Percentiles rank a stretch among this genome's conserved stretches.
Evolutionary conservation across 2,329 filamentous ascomycete species (phyloP).

Genomic region (Phyllosticta ampelicida): DNA sequence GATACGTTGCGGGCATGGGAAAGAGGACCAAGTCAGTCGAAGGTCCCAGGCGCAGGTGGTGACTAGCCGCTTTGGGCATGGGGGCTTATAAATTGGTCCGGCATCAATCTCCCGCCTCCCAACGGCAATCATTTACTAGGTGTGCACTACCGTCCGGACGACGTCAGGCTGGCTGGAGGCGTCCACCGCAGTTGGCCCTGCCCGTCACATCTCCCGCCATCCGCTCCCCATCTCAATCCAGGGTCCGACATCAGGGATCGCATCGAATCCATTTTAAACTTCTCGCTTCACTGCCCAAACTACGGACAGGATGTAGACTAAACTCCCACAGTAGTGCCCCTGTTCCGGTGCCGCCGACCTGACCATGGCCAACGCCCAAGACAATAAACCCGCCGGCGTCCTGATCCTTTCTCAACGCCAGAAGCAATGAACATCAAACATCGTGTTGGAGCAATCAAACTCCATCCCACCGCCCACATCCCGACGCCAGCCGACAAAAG

Average conservation of each 20-base stretch:
- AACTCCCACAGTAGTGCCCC: neutral
- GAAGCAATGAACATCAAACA: neutral
- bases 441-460: too few relatives aligned
- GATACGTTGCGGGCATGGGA: conserved; percentile 9
- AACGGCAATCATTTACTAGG: neutral
- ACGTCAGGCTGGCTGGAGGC: neutral
- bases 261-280: neutral
- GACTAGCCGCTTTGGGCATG: conserved; percentile 7
- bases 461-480: neutral
- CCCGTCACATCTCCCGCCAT: too few relatives aligned
- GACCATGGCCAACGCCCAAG: conserved; percentile 5
- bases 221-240: neutral
- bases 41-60: conserved; percentile 3
- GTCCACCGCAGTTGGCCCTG: too few relatives aligned
- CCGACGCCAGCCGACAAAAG: neutral
- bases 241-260: neutral
- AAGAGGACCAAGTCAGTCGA: conserved; percentile 9
- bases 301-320: neutral
- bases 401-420: neutral
- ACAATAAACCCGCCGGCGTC: conserved; percentile 1
- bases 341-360: neutral
- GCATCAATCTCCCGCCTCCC: conserved; percentile 7
- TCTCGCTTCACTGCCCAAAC: neutral
- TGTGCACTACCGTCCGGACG: too few relatives aligned
- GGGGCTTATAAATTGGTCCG: conserved; percentile 10